A percentile compares a stretch with the other conserved stretches of the same genome.
Evolutionary conservation across 805 yeast species (phyloP).

Genomic region (Kurtzmaniella fragi): DNA sequence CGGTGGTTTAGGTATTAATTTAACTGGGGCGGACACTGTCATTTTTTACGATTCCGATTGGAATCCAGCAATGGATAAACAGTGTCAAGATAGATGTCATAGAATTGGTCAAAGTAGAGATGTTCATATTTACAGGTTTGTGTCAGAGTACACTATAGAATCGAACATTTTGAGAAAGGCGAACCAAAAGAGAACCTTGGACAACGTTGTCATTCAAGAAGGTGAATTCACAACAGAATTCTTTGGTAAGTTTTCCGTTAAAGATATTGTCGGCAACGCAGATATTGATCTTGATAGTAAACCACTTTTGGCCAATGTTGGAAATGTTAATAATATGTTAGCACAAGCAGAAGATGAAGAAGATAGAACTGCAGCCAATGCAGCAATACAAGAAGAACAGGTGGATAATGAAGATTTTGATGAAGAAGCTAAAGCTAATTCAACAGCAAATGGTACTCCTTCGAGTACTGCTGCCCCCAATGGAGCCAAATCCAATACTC

Average conservation of each 20-base stretch:
- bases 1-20: constrained; percentile 95
- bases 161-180: constrained; percentile 92
- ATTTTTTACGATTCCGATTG: constrained; percentile 97
- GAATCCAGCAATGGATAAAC: constrained; percentile 99
- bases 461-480: constrained; percentile 13
- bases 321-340: constrained; percentile 52
- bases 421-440: constrained; percentile 35
- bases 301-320: constrained; percentile 28
- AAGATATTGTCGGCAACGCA: constrained; percentile 73
- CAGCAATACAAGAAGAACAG: constrained; percentile 80
- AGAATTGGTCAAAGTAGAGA: constrained; percentile 98
- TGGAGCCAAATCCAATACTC: constrained; percentile 14
- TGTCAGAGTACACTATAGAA: constrained; percentile 93
- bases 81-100: constrained; percentile 98
- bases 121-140: constrained; percentile 94
- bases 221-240: constrained; percentile 98
- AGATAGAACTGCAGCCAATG: constrained; percentile 82
- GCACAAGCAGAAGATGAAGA: constrained; percentile 96
- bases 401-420: constrained; percentile 83
- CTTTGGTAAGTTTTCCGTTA: constrained; percentile 79
- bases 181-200: constrained; percentile 88
- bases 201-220: constrained; percentile 92
- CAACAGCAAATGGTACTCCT: constrained; percentile 15
- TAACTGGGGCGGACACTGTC: constrained; percentile 98
- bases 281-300: constrained; percentile 38